These are phyloP conservation scores for Juncus inflexus DNA, from an alignment of 176 grass and related monocot species.

Conservation along the genomic window DNA sequence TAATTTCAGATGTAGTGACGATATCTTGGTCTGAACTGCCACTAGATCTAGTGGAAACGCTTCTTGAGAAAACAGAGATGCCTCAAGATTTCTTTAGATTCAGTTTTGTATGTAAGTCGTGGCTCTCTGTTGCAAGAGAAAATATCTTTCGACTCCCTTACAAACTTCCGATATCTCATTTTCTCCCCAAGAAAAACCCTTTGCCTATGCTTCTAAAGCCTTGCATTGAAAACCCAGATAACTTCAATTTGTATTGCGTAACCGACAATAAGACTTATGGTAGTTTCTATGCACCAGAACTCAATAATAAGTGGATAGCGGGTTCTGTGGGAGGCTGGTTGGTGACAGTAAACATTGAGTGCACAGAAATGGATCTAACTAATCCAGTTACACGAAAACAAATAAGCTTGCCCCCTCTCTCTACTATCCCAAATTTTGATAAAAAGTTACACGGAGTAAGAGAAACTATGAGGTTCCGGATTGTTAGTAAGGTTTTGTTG, in stretches of 20 bases:
- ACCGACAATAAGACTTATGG: neutral
- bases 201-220: slow-evolving; percentile 17
- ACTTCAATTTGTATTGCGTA: neutral
- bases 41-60: slow-evolving; percentile 3
- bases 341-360: neutral
- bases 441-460: neutral
- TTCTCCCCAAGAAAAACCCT: neutral
- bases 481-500: neutral
- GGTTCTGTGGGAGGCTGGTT: slow-evolving; percentile 5
- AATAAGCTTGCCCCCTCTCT: slow-evolving; percentile 7
- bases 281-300: neutral
- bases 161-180: slow-evolving; percentile 11
- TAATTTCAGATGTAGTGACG: neutral
- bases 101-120: slow-evolving; percentile 4
- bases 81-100: slow-evolving; percentile 1
- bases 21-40: slow-evolving; percentile 12
- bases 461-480: neutral
- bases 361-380: neutral
- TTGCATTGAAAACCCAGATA: neutral
- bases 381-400: slow-evolving; percentile 6
- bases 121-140: slow-evolving; percentile 12
- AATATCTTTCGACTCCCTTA: neutral
- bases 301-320: slow-evolving; percentile 9
- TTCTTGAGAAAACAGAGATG: slow-evolving; percentile 1
- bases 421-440: neutral